phyloP scores from a whole-genome alignment of 176 grass and related monocot genomes.

The Eremochloa ophiuroides region DNA sequence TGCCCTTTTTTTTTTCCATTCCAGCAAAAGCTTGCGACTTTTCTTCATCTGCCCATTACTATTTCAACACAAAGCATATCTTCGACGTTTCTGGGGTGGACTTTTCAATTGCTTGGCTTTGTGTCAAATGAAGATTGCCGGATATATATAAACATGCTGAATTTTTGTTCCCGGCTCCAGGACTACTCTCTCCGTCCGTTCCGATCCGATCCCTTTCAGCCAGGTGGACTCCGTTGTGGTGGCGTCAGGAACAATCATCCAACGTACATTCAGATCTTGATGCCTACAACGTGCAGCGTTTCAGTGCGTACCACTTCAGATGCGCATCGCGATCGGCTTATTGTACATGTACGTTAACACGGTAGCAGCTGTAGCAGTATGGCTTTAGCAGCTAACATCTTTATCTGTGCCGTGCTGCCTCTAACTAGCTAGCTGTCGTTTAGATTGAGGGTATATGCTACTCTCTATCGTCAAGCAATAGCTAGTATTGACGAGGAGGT shows the following conservation, averaged over 20 bases:
- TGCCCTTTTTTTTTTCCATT: conserved; percentile 7
- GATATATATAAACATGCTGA: conserved; percentile 21
- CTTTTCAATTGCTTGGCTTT: conserved; percentile 10
- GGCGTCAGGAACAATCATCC: conserved; percentile 23
- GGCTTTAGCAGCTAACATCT: conserved; percentile 1
- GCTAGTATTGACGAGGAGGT: neutral
- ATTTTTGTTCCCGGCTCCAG: conserved; percentile 25
- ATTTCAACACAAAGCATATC: neutral
- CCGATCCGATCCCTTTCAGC: conserved; percentile 1
- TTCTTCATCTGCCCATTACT: neutral
- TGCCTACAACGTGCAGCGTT: conserved; percentile 2
- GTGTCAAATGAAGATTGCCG: neutral
- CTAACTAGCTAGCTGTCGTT: neutral
- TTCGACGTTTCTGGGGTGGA: neutral
- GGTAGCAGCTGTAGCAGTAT: neutral
- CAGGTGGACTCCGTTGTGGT: conserved; percentile 18
- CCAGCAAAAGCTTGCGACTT: neutral
- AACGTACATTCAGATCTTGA: neutral
- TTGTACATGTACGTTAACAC: neutral
- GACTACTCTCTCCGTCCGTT: neutral
- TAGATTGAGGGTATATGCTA: neutral
- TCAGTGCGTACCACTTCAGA: conserved; percentile 13
- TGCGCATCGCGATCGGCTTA: neutral
- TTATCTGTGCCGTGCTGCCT: neutral
- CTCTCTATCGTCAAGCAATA: neutral